These are phyloP conservation scores for Dissophora globulifera DNA, from an alignment of 192 early-diverging fungal species.

Conservation along the genomic window DNA sequence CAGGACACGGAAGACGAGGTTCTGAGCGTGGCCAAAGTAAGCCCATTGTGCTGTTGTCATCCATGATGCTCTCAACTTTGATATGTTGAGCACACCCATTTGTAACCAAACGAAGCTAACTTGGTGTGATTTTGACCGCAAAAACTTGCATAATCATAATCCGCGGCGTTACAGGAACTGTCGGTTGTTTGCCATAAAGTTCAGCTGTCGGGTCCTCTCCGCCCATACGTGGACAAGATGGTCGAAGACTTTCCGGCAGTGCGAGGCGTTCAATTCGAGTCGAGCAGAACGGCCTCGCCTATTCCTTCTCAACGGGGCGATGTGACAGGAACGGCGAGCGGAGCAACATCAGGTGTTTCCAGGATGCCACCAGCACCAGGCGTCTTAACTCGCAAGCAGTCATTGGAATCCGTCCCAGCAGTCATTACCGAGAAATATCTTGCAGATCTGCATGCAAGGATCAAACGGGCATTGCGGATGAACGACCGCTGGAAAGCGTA, in stretches of 20 bases:
- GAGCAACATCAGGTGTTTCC: slow-evolving; percentile 2
- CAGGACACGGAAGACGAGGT: slow-evolving; percentile 89
- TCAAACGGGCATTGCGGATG: slow-evolving; percentile 76
- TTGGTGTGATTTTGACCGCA: too few species aligned
- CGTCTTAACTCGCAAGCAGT: slow-evolving; percentile 11
- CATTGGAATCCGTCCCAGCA: slow-evolving; percentile 26
- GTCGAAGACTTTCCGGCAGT: slow-evolving; percentile 63
- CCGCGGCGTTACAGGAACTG: slow-evolving; percentile 49
- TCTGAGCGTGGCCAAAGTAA: slow-evolving; percentile 48
- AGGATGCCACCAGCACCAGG: slow-evolving; percentile 2
- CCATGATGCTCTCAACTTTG: too few species aligned
- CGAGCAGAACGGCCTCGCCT: slow-evolving; percentile 31
- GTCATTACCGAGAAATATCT: slow-evolving; percentile 72
- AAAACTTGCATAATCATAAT: too few species aligned
- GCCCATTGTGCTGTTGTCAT: too few species aligned
- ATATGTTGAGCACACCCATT: too few species aligned
- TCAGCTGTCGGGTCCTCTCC: slow-evolving; percentile 62
- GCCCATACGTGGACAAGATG: slow-evolving; percentile 70
- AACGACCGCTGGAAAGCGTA: slow-evolving; percentile 81
- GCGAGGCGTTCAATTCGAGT: slow-evolving; percentile 42
- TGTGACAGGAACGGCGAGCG: background rate
- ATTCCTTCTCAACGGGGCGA: slow-evolving; percentile 10
- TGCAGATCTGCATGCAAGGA: slow-evolving; percentile 70
- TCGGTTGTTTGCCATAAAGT: slow-evolving; percentile 53
- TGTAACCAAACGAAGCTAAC: too few species aligned